Base-by-base conservation (phyloP, 371 early-diverging fungal species). In the Umbelopsis sp. region DNA sequence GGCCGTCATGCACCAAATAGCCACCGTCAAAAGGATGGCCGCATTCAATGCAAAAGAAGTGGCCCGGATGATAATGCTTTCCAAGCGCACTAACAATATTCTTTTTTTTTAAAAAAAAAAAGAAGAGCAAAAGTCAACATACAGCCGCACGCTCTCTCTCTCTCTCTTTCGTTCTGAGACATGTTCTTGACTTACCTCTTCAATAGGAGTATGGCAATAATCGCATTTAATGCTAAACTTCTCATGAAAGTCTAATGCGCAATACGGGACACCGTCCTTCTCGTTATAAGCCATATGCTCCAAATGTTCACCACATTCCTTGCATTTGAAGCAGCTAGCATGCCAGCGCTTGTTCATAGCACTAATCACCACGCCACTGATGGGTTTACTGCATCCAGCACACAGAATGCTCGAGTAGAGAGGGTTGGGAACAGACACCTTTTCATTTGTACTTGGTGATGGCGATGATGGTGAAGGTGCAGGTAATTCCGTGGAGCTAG, bases 11-110 rank as follows among this genome's bases (percentile, higher is more conserved):
- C 16, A 92, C 92, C 79, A 90, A 80, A 63, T 91, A 91, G 2
- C 67, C 68, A 22, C 82, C 83, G 10, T 77, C 83, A 73, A 90
- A 88, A 1, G 86, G 86, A 46, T 79, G 80, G 20, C 91, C 91
- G 68, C 93, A 93, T 63, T 89, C 89, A 24, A 87, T 87, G 72
- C 93, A 93, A 70, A 93, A 92, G 72, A 92, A 91, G 70, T 92
- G 92, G 1, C 86, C 90, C 1, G 82, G 82, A 70, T 93, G 93
- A 80, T 89, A 93, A 7, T 73, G 77, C 65, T 89, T 88, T 8
- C 90, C 91, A 4, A 92, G 72, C 8, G 93, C 93, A 5, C 77
- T 80, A 35, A 92, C 80, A 35, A 78, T 79, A 57, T 81, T 82
- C 81, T 84, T 22, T 22, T 22, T 22, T 22, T 22, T 22, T 22